These are phyloP conservation scores for Chalciporus pseudorubinellus DNA, from an alignment of 768 basidiomycete genomes.

Conservation along the genomic window DNA sequence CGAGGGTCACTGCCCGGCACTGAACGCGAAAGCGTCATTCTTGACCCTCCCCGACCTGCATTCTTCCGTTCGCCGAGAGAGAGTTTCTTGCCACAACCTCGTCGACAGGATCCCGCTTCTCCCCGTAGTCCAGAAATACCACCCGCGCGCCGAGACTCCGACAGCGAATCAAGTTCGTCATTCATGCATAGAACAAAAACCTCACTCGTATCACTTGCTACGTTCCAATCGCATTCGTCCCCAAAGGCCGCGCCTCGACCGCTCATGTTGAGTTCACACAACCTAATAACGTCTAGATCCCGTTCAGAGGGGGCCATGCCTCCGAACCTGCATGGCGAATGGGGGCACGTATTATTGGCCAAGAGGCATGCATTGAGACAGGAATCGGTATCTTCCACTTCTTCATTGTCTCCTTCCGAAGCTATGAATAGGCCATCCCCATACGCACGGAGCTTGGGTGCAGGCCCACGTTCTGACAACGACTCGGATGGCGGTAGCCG, in stretches of 20 bases:
- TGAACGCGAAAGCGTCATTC: slow-evolving; percentile 37
- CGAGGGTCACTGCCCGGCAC: too few species aligned
- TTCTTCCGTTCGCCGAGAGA: slow-evolving; percentile 58
- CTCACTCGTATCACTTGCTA: slow-evolving; percentile 43
- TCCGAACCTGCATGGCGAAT: slow-evolving; percentile 37
- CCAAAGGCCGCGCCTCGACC: slow-evolving; percentile 63
- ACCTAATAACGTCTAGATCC: slow-evolving; percentile 37
- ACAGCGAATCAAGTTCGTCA: slow-evolving; percentile 20
- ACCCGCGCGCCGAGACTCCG: slow-evolving; percentile 19
- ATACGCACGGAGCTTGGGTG: slow-evolving; percentile 15
- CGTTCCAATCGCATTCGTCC: slow-evolving; percentile 34
- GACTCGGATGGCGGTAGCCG: slow-evolving; percentile 63
- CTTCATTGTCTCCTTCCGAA: slow-evolving; percentile 62
- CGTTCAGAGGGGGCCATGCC: slow-evolving; percentile 39
- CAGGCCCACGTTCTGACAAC: slow-evolving; percentile 43
- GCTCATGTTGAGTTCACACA: slow-evolving; percentile 57
- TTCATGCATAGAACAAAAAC: slow-evolving; percentile 38
- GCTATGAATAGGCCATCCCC: slow-evolving; percentile 36
- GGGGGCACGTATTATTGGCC: slow-evolving; percentile 47
- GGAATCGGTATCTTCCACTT: slow-evolving; percentile 61
- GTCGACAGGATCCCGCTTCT: slow-evolving; percentile 26
- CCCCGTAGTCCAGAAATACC: slow-evolving; percentile 32
- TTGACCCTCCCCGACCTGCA: slow-evolving; percentile 52
- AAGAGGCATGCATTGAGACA: slow-evolving; percentile 42
- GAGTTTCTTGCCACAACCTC: slow-evolving; percentile 44